These are phyloP conservation scores for Schoenoplectus tabernaemontani DNA, from an alignment of 202 grass and related monocot genomes.

Conservation along the genomic window DNA sequence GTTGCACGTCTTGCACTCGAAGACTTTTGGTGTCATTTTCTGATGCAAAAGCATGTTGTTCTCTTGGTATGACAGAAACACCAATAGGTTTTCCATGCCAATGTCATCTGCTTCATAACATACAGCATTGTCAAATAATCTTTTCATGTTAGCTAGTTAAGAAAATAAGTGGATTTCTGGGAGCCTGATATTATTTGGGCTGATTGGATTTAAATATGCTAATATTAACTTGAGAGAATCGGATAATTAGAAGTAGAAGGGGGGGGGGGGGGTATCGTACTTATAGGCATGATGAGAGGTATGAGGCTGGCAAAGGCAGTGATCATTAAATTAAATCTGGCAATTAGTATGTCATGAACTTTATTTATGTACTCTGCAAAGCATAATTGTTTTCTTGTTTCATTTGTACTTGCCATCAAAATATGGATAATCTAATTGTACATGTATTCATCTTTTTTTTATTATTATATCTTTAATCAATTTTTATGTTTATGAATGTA, in stretches of 20 bases:
- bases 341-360: not conserved
- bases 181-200: not conserved
- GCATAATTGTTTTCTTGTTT: not conserved
- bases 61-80: slow-evolving; percentile 34
- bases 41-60: not conserved
- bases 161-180: not conserved
- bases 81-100: slow-evolving; percentile 39
- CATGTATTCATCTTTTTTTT: not conserved
- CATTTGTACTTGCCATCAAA: not conserved
- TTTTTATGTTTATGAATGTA: not conserved
- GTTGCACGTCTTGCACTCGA: slow-evolving; percentile 84
- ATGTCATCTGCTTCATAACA: slow-evolving; percentile 20
- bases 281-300: slow-evolving; percentile 13
- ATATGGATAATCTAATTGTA: not conserved
- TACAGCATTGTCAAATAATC: slow-evolving; percentile 8
- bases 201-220: not conserved
- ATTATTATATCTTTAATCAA: not conserved
- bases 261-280: not conserved
- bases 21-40: slow-evolving; percentile 30
- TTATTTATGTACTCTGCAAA: not conserved
- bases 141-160: slow-evolving; percentile 12
- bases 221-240: not conserved
- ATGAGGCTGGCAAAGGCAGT: not conserved
- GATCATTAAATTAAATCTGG: not conserved
- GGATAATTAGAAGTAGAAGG: not conserved